Conservation (phyloP, 768 basidiomycete genomes). For the Boletus tylopilopsis region DNA sequence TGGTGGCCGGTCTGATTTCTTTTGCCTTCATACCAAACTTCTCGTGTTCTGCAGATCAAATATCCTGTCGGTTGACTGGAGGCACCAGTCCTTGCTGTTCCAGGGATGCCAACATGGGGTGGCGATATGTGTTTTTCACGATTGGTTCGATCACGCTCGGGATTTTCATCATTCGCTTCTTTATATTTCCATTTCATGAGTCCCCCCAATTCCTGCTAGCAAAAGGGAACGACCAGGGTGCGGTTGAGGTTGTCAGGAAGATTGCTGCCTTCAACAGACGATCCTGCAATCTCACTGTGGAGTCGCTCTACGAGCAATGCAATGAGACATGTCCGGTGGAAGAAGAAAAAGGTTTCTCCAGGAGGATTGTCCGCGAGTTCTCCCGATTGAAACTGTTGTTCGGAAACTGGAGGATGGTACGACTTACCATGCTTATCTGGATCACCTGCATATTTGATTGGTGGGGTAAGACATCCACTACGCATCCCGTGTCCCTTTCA, state of each 20-base stretch:
- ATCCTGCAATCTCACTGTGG: constrained; percentile 10
- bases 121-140: constrained; percentile 16
- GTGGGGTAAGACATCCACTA: constrained; percentile 5
- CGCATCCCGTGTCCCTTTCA: background rate
- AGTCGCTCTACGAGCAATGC: constrained; percentile 9
- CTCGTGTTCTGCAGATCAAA: constrained; percentile 9
- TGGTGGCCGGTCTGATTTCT: background rate
- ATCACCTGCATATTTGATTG: constrained; percentile 12
- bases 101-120: constrained; percentile 16
- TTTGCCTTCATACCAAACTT: constrained; percentile 12
- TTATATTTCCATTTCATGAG: constrained; percentile 16
- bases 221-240: constrained; percentile 11
- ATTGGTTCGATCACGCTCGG: constrained; percentile 7
- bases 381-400: constrained; percentile 13
- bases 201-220: constrained; percentile 12
- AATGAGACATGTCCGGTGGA: background rate
- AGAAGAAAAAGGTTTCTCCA: background rate
- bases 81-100: constrained; percentile 16
- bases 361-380: constrained; percentile 2
- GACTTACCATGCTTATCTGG: constrained; percentile 11
- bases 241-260: constrained; percentile 15
- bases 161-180: constrained; percentile 14
- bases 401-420: constrained; percentile 10
- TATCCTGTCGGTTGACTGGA: constrained; percentile 11
- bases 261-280: constrained; percentile 12